A percentile compares a stretch with the other conserved stretches of the same genome.
These are phyloP conservation scores for Sarocladium kiliense DNA, from an alignment of 2,329 filamentous ascomycete species.

Conservation along the genomic window DNA sequence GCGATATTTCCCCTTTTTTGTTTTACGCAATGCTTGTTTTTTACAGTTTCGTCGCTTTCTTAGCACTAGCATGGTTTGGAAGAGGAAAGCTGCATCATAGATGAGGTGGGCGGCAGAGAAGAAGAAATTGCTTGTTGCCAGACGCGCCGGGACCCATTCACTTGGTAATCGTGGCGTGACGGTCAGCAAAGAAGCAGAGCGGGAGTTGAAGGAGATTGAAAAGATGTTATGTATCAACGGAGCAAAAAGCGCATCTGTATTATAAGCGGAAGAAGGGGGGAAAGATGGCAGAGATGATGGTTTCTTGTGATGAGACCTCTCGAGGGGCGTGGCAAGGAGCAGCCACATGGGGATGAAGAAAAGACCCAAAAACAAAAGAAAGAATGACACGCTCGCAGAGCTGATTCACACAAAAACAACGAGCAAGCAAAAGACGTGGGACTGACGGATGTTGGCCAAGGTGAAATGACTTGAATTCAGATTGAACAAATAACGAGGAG, in stretches of 20 bases:
- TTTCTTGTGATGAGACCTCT: not conserved
- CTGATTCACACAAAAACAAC: not conserved
- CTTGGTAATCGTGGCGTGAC: conserved; percentile 5
- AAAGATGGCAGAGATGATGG: not conserved
- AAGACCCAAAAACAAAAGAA: conserved; percentile 2
- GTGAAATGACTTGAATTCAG: not conserved
- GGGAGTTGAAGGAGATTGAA: not conserved
- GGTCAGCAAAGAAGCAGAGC: no score
- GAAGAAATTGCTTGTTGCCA: not conserved
- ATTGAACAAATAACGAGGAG: not conserved
- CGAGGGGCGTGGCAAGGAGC: no score
- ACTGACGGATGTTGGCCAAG: not conserved
- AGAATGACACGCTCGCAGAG: conserved; percentile 8
- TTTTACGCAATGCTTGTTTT: not conserved
- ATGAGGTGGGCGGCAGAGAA: not conserved
- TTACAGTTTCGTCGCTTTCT: not conserved
- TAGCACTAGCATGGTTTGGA: conserved; percentile 7
- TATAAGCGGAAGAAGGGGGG: not conserved
- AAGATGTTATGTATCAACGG: conserved; percentile 6
- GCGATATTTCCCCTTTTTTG: not conserved
- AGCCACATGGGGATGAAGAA: not conserved
- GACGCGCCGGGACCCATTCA: conserved; percentile 4
- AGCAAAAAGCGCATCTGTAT: conserved; percentile 9
- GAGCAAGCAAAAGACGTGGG: not conserved
- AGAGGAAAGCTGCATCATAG: conserved; percentile 7